A percentile compares a stretch with the other conserved stretches of the same genome.
These are phyloP conservation scores for Venturiaceae sp. DNA, from an alignment of 2,329 filamentous ascomycete genomes.

Conservation along the genomic window DNA sequence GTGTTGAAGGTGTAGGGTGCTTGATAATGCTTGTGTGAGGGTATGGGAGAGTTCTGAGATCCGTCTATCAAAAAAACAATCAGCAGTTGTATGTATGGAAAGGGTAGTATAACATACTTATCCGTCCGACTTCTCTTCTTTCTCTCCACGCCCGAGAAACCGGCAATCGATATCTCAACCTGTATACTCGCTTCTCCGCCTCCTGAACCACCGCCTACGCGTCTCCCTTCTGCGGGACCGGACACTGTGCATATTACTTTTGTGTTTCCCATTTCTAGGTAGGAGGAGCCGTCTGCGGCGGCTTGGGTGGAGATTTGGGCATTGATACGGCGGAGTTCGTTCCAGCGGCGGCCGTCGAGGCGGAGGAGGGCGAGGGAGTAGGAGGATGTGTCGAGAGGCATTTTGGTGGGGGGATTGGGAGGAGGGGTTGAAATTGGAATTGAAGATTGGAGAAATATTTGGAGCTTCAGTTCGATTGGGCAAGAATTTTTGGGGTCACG, in stretches of 20 bases:
- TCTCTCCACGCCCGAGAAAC: conserved; percentile 80
- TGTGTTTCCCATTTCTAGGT: conserved; percentile 95
- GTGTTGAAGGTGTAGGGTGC: conserved; percentile 72
- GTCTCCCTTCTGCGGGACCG: conserved; percentile 66
- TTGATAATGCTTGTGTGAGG: conserved; percentile 65
- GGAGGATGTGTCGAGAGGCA: conserved; percentile 92
- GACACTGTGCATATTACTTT: conserved; percentile 90
- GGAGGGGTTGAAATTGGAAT: background rate
- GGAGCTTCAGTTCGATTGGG: conserved; percentile 1
- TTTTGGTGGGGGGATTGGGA: conserved; percentile 26
- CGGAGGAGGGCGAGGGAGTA: conserved; percentile 72
- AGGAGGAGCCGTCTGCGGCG: conserved; percentile 83
- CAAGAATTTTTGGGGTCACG: background rate
- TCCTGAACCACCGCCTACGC: conserved; percentile 34
- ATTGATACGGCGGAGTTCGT: conserved; percentile 82
- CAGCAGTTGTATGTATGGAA: background rate
- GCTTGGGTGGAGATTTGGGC: conserved; percentile 89
- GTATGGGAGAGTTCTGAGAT: conserved; percentile 73
- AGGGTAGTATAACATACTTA: conserved; percentile 48
- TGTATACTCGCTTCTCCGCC: conserved; percentile 47
- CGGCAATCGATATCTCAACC: conserved; percentile 76
- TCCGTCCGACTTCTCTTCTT: conserved; percentile 67
- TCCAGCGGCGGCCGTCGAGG: conserved; percentile 77
- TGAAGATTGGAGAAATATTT: background rate
- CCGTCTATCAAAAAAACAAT: conserved; percentile 43